Base-by-base conservation (phyloP, 2,329 filamentous ascomycete species). In the Microascus cirrosus region DNA sequence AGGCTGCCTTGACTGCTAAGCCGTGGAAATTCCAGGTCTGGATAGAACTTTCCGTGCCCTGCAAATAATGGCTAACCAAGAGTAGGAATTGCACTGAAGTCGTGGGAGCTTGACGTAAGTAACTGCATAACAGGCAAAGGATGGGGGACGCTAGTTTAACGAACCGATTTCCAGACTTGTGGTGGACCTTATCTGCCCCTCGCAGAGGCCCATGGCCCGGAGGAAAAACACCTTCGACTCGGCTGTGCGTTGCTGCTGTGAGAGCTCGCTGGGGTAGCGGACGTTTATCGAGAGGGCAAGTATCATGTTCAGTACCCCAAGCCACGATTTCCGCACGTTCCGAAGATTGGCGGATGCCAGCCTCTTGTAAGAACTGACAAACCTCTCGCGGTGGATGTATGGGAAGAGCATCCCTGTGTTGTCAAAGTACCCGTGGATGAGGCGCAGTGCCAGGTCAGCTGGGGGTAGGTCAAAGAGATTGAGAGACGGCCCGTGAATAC, bases 231-330 rank as follows among this genome's bases (percentile, higher is more conserved):
- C 62, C 18, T 80, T 71, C 0, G 77, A 76, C 22, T 73, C 65
- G 18, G 66, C 64, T 24, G 69, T 67, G 25, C 74, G 67, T 35
- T 73, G 66, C 24, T 69, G 65, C 1, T 71, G 64, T 5, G 64
- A 67, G 8, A 69, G 59, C 7, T 66, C 64, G 1, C 59, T 69
- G 74, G 13, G 68, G 71, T 0, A 75, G 25, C 55, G n/a, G 42
- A 32, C 32, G n/a, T 56, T 56, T 45, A 51, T 56, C n/a, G 55
- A 73, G 67, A 80, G 74, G 1, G 77, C 76, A 1, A 81, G 65
- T 0, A 80, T 70, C 58, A 79, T 75, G 55, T 80, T 80, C 0
- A 81, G 62, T 2, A 79, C 61, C 0, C 75, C 76, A 0, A 80
- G 69, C 78, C 77, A 81, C 0, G 77, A 74, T n/a, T 72, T 70